A percentile compares a stretch with the other conserved stretches of the same genome.
phyloP scores from a whole-genome alignment of 1,284 basidiomycete species.

The Sporisorium iseilematis-ciliati region DNA sequence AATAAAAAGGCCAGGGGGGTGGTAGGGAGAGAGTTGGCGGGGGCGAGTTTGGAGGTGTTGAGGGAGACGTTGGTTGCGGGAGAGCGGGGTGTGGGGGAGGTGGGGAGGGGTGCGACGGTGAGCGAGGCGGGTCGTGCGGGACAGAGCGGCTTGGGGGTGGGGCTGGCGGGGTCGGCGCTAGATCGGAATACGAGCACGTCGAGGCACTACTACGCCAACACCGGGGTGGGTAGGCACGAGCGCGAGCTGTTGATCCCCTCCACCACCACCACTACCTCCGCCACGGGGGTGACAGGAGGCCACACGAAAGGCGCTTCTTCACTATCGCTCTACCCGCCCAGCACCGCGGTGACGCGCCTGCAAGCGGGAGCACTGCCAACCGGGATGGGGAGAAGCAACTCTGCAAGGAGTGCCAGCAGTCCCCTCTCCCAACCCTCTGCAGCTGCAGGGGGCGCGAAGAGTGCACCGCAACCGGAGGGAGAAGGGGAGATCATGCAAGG shows the following conservation, averaged over 20 bases:
- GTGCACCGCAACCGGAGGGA: not conserved
- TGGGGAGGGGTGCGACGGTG: slow-evolving; percentile 26
- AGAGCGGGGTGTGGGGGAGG: too few relatives aligned
- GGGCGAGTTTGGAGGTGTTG: slow-evolving; percentile 49
- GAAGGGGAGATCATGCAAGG: slow-evolving; percentile 17
- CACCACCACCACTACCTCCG: not conserved
- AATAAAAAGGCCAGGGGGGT: too few relatives aligned
- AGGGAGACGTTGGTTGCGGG: slow-evolving; percentile 57
- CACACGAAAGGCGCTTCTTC: slow-evolving; percentile 38
- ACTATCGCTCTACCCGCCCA: slow-evolving; percentile 21
- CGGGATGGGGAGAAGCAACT: slow-evolving; percentile 25
- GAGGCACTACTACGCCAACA: slow-evolving; percentile 52
- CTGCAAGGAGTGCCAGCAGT: too few relatives aligned
- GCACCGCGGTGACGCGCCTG: slow-evolving; percentile 2
- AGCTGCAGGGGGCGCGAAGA: not conserved
- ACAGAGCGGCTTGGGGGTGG: not conserved
- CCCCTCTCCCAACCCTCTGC: too few relatives aligned
- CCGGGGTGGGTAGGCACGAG: slow-evolving; percentile 36
- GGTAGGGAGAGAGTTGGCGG: slow-evolving; percentile 11
- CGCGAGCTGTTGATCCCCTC: slow-evolving; percentile 27
- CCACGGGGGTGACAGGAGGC: not conserved
- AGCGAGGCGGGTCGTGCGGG: slow-evolving; percentile 3
- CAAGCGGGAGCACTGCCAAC: too few relatives aligned
- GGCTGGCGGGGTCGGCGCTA: slow-evolving; percentile 10
- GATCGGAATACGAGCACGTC: slow-evolving; percentile 48